These are phyloP conservation scores for Pseudocercospora fijiensis DNA, from an alignment of 2,329 filamentous ascomycete species.

Conservation along the genomic window DNA sequence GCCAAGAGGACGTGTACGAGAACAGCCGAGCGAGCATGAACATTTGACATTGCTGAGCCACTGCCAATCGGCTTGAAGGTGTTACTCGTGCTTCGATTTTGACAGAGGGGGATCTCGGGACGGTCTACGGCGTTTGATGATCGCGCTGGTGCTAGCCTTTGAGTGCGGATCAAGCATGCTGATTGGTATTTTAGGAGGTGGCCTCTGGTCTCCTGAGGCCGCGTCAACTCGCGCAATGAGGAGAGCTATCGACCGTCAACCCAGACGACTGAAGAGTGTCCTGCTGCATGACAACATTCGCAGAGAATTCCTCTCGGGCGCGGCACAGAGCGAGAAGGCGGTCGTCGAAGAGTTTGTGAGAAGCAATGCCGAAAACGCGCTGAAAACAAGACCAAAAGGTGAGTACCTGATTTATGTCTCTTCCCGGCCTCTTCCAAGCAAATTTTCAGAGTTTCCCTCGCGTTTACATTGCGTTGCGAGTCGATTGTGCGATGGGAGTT, in stretches of 20 bases:
- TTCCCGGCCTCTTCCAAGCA: background rate
- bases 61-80: background rate
- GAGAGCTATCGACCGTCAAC: conserved; percentile 70
- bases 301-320: conserved; percentile 55
- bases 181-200: conserved; percentile 58
- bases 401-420: conserved; percentile 35
- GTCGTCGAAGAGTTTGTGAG: conserved; percentile 58
- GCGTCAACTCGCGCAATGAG: conserved; percentile 66
- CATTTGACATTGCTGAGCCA: background rate
- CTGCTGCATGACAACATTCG: conserved; percentile 63
- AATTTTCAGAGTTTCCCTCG: background rate
- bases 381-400: conserved; percentile 86
- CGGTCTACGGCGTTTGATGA: background rate
- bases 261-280: conserved; percentile 66
- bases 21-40: background rate
- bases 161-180: background rate
- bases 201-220: conserved; percentile 76
- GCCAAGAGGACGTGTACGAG: background rate
- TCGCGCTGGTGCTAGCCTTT: background rate
- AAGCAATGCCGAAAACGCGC: conserved; percentile 68
- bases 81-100: background rate
- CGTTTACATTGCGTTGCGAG: background rate
- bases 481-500: background rate
- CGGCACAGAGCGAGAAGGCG: conserved; percentile 57
- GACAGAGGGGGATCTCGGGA: background rate